Percentiles rank a stretch among this genome's conserved stretches.
These are phyloP conservation scores for Pholiota adiposa DNA, from an alignment of 1,284 basidiomycete species.

Conservation along the genomic window DNA sequence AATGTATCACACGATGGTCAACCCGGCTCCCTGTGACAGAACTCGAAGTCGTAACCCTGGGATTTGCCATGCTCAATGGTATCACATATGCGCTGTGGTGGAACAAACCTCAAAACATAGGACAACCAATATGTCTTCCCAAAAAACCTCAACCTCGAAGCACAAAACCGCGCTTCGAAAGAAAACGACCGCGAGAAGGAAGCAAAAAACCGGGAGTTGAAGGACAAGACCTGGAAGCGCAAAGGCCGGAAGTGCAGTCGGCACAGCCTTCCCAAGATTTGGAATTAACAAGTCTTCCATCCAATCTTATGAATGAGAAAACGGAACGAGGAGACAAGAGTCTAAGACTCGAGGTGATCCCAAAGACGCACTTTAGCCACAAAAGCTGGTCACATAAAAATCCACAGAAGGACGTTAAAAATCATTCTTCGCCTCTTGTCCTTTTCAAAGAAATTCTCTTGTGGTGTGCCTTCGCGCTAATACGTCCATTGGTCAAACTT, in stretches of 20 bases:
- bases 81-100: conserved; percentile 23
- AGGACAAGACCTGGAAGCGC: too few relatives aligned
- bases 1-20: conserved; percentile 24
- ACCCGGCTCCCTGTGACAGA: conserved; percentile 26
- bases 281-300: too few relatives aligned
- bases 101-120: conserved; percentile 33
- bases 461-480: not conserved
- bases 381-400: not conserved
- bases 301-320: too few relatives aligned
- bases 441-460: not conserved
- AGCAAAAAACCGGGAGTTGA: too few relatives aligned
- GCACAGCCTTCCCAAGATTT: too few relatives aligned
- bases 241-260: too few relatives aligned
- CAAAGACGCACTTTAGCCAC: too few relatives aligned
- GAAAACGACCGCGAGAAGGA: too few relatives aligned
- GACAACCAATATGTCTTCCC: not conserved
- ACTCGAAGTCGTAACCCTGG: conserved; percentile 22
- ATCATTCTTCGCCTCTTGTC: not conserved
- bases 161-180: too few relatives aligned
- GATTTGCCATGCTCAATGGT: conserved; percentile 23
- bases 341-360: too few relatives aligned
- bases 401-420: not conserved
- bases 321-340: too few relatives aligned
- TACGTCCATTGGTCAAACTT: not conserved
- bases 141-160: not conserved